phyloP scores from a whole-genome alignment of 2,329 filamentous ascomycete species.

The Chaetomium strumarium region DNA sequence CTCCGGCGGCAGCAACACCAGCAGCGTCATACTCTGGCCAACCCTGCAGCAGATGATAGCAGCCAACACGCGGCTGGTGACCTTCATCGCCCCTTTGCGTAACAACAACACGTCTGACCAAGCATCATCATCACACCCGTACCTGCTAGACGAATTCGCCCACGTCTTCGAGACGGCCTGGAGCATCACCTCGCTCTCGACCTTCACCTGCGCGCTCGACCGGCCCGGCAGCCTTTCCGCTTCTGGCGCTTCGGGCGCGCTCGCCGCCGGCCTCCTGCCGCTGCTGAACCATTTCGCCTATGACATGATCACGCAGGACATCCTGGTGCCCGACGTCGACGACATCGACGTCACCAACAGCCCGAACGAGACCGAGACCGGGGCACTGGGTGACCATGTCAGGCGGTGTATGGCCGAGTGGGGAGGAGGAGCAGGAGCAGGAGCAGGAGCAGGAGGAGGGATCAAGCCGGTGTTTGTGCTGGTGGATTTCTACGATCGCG shows the following conservation, averaged over 20 bases:
- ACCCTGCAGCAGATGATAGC: slow-evolving; percentile 65
- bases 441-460: no score
- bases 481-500: slow-evolving; percentile 74
- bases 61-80: slow-evolving; percentile 58
- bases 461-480: slow-evolving; percentile 63
- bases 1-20: slow-evolving; percentile 8
- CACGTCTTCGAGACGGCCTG: slow-evolving; percentile 69
- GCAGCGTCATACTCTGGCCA: slow-evolving; percentile 51
- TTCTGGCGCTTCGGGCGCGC: slow-evolving; percentile 44
- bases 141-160: slow-evolving; percentile 57
- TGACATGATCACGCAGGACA: slow-evolving; percentile 44
- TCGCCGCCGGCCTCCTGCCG: slow-evolving; percentile 56
- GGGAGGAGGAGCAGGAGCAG: no score
- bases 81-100: slow-evolving; percentile 56
- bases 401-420: slow-evolving; percentile 51
- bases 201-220: slow-evolving; percentile 68
- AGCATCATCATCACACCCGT: slow-evolving; percentile 40
- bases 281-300: slow-evolving; percentile 80
- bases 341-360: slow-evolving; percentile 61
- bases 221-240: slow-evolving; percentile 49
- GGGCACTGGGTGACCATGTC: slow-evolving; percentile 50
- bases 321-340: slow-evolving; percentile 56
- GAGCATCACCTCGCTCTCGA: slow-evolving; percentile 53
- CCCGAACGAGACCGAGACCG: slow-evolving; percentile 45
- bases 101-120: slow-evolving; percentile 14